These are phyloP conservation scores for Boletus pseudopeckii DNA, from an alignment of 768 basidiomycete genomes.

Conservation along the genomic window DNA sequence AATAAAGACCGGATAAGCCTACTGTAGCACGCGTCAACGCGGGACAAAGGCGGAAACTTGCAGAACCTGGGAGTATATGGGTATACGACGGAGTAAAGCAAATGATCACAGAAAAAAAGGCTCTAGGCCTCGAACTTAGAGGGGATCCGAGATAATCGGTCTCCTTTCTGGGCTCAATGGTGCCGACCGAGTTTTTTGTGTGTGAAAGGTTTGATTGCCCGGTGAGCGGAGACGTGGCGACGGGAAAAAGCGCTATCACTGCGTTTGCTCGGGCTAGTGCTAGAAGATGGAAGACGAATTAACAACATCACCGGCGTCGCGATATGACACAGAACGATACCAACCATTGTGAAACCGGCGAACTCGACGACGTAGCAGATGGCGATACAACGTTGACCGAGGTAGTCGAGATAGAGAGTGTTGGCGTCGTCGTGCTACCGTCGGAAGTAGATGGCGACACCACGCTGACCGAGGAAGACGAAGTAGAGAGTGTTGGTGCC, in stretches of 20 bases:
- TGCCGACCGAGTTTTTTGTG: background rate
- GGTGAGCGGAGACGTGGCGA: slow-evolving; percentile 4
- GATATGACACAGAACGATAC: background rate
- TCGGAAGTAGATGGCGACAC: background rate
- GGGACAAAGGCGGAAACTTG: background rate
- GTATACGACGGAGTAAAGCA: background rate
- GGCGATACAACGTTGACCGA: background rate
- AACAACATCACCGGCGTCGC: background rate
- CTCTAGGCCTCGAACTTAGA: slow-evolving; percentile 4
- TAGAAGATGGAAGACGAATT: background rate
- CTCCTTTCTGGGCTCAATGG: background rate
- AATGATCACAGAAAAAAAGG: background rate
- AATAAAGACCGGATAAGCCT: slow-evolving; percentile 6
- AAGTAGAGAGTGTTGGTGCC: too few species aligned
- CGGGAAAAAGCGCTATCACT: slow-evolving; percentile 1
- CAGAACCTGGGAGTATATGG: slow-evolving; percentile 1
- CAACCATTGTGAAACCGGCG: slow-evolving; percentile 13
- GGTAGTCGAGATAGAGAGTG: background rate
- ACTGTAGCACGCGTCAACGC: slow-evolving; percentile 9
- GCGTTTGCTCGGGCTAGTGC: slow-evolving; percentile 7
- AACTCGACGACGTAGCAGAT: background rate
- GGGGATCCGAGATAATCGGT: slow-evolving; percentile 12
- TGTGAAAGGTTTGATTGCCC: background rate
- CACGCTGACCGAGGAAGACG: too few species aligned
- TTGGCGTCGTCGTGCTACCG: background rate